Evolutionary conservation across 2,329 filamentous ascomycete genomes (phyloP).

Genomic region (Neurospora crassa): DNA sequence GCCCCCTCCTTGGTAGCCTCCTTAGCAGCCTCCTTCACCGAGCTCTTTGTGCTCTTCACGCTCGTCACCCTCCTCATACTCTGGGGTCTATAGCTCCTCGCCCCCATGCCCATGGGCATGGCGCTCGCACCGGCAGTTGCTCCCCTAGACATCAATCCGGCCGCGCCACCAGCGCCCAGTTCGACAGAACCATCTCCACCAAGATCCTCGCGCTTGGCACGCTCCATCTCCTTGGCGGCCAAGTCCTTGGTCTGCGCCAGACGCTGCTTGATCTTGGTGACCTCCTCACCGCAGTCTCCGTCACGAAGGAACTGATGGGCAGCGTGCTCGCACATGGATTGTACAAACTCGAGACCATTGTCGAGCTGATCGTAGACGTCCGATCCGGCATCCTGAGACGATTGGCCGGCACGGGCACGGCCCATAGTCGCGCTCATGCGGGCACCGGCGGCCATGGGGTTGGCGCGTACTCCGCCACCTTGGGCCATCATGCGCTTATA

Average conservation of each 20-base stretch:
- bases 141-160: slow-evolving; percentile 27
- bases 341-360: slow-evolving; percentile 68
- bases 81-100: slow-evolving; percentile 37
- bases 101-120: not conserved
- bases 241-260: slow-evolving; percentile 54
- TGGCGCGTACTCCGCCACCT: not conserved
- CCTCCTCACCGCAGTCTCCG: slow-evolving; percentile 72
- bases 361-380: slow-evolving; percentile 67
- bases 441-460: not conserved
- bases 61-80: slow-evolving; percentile 40
- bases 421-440: slow-evolving; percentile 11
- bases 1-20: slow-evolving; percentile 12
- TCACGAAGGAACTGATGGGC: slow-evolving; percentile 85
- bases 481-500: not conserved
- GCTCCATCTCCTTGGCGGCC: slow-evolving; percentile 50
- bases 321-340: slow-evolving; percentile 73
- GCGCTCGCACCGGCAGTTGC: slow-evolving; percentile 29
- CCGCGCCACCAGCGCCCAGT: slow-evolving; percentile 26
- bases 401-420: slow-evolving; percentile 16
- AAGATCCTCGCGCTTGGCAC: slow-evolving; percentile 40
- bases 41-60: slow-evolving; percentile 20
- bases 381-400: slow-evolving; percentile 17
- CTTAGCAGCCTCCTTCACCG: slow-evolving; percentile 7
- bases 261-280: slow-evolving; percentile 57
- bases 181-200: not conserved